Evolutionary conservation across 2,329 filamentous ascomycete genomes (phyloP), one percentile per base, ranked within the genome.

Genomic region (Penicillium sp.): DNA sequence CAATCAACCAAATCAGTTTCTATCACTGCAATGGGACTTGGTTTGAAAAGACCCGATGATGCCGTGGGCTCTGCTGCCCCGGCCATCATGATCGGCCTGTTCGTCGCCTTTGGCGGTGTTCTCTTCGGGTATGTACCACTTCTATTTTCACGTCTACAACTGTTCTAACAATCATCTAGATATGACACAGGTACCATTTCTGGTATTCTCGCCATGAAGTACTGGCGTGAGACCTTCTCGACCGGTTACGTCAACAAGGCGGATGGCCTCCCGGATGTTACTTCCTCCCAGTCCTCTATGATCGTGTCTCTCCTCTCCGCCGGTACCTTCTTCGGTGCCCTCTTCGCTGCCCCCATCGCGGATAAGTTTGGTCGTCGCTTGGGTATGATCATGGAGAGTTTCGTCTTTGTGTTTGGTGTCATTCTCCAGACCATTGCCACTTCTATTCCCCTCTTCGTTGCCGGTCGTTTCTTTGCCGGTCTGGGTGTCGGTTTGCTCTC

Each of bases 401-500:
- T 59, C 6, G 61, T 73, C 8, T 72, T 71, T 59, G 60, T 69
- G 21, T 60, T 74, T 22, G 72, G 72, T 5, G 61, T 71, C 5
- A 61, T 65, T 13, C 57, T 75, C 7, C 69, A 73, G 43, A 72
- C 64, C 36, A 60, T 67, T n/a, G 52, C 67, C 11, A 68, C 65
- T 13, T 52, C 60, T 1, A 67, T 69, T 10, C 65, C 67, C 2
- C 60, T 67, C 36, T 64, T 73, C 24, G 77, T 83, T 22, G 79
- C 74, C 4, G 81, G 81, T 27, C 79, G 82, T 47, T 65, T 81
- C 29, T 71, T 81, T 38, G 72, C 71, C 22, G 72, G 72, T 29
- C 60, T 74, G 49, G 89, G 89, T 77, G 88, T 91, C 67, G 89
- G 89, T 70, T 88, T 91, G 70, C 86, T 90, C 63, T 91, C 87